Base-by-base conservation (phyloP, 306 rosid species). In the Vigna nakashimae region DNA sequence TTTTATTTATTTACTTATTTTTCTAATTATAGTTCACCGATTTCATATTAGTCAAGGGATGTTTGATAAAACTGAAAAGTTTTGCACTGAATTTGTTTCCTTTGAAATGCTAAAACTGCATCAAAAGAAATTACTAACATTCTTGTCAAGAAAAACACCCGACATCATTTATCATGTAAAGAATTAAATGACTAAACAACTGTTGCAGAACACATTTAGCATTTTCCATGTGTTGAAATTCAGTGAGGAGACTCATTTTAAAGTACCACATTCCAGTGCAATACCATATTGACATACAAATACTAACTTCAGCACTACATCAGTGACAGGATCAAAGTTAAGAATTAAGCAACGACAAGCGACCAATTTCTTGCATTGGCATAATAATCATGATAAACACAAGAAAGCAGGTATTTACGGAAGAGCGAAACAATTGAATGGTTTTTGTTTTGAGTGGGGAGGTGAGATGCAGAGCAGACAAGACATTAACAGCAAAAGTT, bases 401-500 rank as follows among this genome's bases (percentile, higher is more conserved):
- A 13, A 8, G 45, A 38, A 82, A 43, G 48, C 62, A 32, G 66
- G 22, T 50, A 50, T 34, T 30, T 46, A 65, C 17, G 75, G n/a
- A 66, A 74, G 7, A 10, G 9, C 8, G 1, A 32, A n/a, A 32
- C 46, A 80, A 12, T 30, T 60, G 3, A 18, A 40, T 42, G 62
- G 57, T 52, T 52, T 43, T 2, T 20, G 22, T 59, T 49, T 78
- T 48, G 22, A 26, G 28, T 26, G 3, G 24, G 48, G 15, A 62
- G 57, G 77, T 34, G 20, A 17, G 43, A 28, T 10, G 8, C 14
- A 48, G 59, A 38, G 69, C 42, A 30, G 57, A 79, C 17, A 60
- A 28, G 59, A 51, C n/a, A 24, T 69, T 68, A 40, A 64, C 71
- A 75, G 65, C 72, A 51, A 79, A 59, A 40, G 57, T 20, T 56